Conservation (phyloP, 208 protist genomes). For the Vickermania spadyakhi region DNA sequence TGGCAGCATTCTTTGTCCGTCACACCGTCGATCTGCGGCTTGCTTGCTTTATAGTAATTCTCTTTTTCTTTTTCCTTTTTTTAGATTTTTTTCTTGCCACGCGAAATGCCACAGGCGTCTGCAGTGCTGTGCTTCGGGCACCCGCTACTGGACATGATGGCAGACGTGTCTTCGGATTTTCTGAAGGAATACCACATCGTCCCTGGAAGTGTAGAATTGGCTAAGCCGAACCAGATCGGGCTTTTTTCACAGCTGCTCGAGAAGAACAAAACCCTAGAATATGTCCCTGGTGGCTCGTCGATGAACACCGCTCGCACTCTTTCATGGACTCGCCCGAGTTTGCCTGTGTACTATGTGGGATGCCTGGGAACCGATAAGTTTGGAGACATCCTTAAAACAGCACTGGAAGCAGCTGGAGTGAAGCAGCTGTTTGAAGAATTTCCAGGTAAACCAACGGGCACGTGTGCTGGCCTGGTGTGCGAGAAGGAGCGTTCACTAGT, state of each 20-base stretch:
- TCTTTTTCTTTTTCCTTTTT: slow-evolving; percentile 8
- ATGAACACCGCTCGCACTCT: slow-evolving; percentile 94
- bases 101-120: neutral
- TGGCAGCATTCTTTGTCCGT: neutral
- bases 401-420: slow-evolving; percentile 62
- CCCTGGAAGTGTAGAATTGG: slow-evolving; percentile 86
- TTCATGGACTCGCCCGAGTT: slow-evolving; percentile 57
- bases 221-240: slow-evolving; percentile 85
- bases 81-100: too few species aligned
- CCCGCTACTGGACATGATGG: slow-evolving; percentile 96
- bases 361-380: slow-evolving; percentile 92
- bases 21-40: neutral
- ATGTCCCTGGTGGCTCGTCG: slow-evolving; percentile 94
- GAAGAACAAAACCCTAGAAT: slow-evolving; percentile 63
- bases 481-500: slow-evolving; percentile 89
- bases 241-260: slow-evolving; percentile 78
- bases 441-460: slow-evolving; percentile 83
- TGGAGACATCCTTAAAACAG: slow-evolving; percentile 47
- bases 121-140: slow-evolving; percentile 76
- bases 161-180: slow-evolving; percentile 69
- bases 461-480: slow-evolving; percentile 93
- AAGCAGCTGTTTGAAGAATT: slow-evolving; percentile 60
- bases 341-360: slow-evolving; percentile 63
- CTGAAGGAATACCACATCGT: slow-evolving; percentile 76
- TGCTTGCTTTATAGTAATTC: slow-evolving; percentile 8